Percentiles rank a stretch among this genome's conserved stretches.
These are phyloP conservation scores for Phytophthora crassamura DNA, from an alignment of 352 stramenopile species.

Conservation along the genomic window DNA sequence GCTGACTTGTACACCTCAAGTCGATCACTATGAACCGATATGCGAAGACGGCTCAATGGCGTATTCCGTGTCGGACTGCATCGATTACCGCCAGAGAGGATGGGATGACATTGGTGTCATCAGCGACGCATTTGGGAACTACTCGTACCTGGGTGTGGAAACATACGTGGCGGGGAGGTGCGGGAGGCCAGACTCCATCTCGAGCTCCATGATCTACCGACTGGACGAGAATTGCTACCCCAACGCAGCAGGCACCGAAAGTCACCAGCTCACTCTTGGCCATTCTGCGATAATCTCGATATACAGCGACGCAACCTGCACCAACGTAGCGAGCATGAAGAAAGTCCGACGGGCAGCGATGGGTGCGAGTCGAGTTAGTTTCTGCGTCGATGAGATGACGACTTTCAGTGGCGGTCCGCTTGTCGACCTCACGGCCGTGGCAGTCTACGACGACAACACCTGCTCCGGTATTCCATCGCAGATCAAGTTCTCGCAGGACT, in stretches of 20 bases:
- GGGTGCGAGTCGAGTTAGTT: too few species aligned
- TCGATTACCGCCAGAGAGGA: not conserved
- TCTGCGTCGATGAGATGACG: too few species aligned
- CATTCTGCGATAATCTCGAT: constrained; percentile 5
- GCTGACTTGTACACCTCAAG: constrained; percentile 3
- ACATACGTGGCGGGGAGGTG: too few species aligned
- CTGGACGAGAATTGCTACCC: too few species aligned
- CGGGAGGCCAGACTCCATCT: too few species aligned
- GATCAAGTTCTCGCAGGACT: constrained; percentile 5
- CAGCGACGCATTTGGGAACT: not conserved
- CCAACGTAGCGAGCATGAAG: not conserved
- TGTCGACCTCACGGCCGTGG: constrained; percentile 3
- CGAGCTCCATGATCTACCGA: too few species aligned
- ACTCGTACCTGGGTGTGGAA: too few species aligned
- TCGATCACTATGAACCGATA: not conserved
- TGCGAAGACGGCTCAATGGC: not conserved
- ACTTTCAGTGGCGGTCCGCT: too few species aligned
- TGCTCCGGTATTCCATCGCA: constrained; percentile 6
- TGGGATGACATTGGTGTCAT: constrained; percentile 4
- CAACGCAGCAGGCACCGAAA: too few species aligned
- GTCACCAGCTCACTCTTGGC: too few species aligned
- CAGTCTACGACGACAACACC: constrained; percentile 2
- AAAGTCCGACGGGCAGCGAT: not conserved
- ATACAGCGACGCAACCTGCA: not conserved
- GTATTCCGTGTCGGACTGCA: constrained; percentile 11